Conservation (phyloP, 257 asterid species). For the Scutellaria baicalensis region DNA sequence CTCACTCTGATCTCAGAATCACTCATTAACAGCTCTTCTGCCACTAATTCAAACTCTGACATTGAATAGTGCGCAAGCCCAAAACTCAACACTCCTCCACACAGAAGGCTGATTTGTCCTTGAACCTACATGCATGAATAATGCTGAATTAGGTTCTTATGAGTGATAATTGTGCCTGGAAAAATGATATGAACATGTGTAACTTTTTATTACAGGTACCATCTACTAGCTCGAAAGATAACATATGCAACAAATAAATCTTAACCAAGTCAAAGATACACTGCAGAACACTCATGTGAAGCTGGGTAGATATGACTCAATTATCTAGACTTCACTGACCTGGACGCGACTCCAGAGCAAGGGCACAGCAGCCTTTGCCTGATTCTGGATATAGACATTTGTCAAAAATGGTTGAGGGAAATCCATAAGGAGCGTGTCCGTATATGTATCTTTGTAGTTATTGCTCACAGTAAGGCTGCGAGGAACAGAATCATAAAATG, state of each 20-base stretch:
- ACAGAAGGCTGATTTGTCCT: slow-evolving; percentile 89
- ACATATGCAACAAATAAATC: background rate
- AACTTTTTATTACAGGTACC: background rate
- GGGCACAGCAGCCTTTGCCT: slow-evolving; percentile 93
- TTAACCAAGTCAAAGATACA: background rate
- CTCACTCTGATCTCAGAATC: slow-evolving; percentile 83
- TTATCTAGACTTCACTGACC: slow-evolving; percentile 32
- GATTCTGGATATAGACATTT: slow-evolving; percentile 73
- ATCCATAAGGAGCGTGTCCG: slow-evolving; percentile 92
- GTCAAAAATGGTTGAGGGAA: slow-evolving; percentile 91
- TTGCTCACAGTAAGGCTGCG: slow-evolving; percentile 93
- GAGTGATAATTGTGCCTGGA: background rate
- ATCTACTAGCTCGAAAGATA: background rate
- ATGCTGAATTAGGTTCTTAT: slow-evolving; percentile 16
- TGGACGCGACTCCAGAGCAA: slow-evolving; percentile 99
- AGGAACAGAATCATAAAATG: slow-evolving; percentile 88
- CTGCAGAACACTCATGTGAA: background rate
- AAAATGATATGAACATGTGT: background rate
- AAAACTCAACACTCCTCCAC: slow-evolving; percentile 76
- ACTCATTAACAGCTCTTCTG: slow-evolving; percentile 97
- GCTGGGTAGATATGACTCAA: background rate
- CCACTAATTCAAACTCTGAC: slow-evolving; percentile 95
- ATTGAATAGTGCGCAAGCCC: slow-evolving; percentile 90
- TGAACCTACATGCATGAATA: slow-evolving; percentile 58
- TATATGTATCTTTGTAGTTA: slow-evolving; percentile 63